Conservation (phyloP, 2,329 filamentous ascomycete genomes). For the Penicillium glabrum region DNA sequence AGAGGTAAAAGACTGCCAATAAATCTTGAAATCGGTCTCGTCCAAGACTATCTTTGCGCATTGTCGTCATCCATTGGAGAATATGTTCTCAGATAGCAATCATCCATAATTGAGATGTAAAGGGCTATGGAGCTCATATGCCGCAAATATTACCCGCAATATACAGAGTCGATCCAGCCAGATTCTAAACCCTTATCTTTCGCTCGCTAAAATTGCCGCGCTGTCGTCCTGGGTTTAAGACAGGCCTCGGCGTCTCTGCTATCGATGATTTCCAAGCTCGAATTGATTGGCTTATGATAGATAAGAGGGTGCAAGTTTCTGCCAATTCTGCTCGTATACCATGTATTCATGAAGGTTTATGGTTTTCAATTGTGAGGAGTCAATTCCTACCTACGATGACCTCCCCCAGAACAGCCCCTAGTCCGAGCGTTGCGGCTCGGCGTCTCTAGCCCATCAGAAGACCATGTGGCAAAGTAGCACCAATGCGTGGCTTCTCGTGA, state of each 20-base stretch:
- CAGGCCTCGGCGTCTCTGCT: no score
- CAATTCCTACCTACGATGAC: not conserved
- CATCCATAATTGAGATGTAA: not conserved
- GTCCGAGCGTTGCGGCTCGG: conserved; percentile 1
- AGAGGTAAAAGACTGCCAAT: conserved; percentile 18
- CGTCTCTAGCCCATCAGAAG: not conserved
- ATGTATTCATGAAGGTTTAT: not conserved
- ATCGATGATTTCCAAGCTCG: not conserved
- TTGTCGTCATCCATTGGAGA: not conserved
- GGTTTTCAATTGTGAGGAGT: not conserved
- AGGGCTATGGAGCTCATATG: not conserved
- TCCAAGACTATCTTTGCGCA: not conserved
- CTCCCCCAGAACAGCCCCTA: not conserved
- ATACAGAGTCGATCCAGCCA: not conserved
- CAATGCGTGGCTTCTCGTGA: not conserved
- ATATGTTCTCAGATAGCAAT: conserved; percentile 1
- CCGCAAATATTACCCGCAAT: not conserved
- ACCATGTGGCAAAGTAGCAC: not conserved
- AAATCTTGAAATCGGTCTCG: conserved; percentile 1
- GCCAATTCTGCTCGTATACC: not conserved
- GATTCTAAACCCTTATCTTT: not conserved
- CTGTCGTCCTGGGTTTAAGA: not conserved
- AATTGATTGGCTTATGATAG: not conserved
- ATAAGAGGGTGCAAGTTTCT: not conserved
- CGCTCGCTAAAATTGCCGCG: not conserved